phyloP scores from a whole-genome alignment of 768 basidiomycete species.

The Hericium coralloides region DNA sequence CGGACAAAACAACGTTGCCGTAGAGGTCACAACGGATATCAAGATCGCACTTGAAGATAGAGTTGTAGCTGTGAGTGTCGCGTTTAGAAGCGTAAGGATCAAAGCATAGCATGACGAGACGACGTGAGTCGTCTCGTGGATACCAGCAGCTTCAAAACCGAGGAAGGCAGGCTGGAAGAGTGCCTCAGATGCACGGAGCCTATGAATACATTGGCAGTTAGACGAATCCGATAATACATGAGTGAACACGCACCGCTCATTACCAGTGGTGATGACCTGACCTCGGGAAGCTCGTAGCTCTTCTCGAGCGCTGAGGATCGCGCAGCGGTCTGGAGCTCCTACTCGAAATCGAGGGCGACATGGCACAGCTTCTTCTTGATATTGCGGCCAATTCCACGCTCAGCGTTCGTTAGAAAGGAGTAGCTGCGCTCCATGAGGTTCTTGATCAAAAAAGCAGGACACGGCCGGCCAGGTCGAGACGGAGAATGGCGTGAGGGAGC shows the following conservation, averaged over 20 bases:
- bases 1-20: conserved; percentile 75
- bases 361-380: conserved; percentile 93
- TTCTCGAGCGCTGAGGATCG: conserved; percentile 85
- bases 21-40: conserved; percentile 75
- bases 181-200: conserved; percentile 47
- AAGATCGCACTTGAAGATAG: conserved; percentile 57
- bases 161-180: conserved; percentile 50
- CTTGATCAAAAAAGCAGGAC: conserved; percentile 82
- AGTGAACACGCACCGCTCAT: conserved; percentile 35
- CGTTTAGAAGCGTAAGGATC: background rate
- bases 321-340: conserved; percentile 83
- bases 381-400: conserved; percentile 87
- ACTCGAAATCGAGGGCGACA: conserved; percentile 88
- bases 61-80: conserved; percentile 34
- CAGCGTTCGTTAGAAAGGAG: conserved; percentile 85
- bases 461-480: conserved; percentile 86
- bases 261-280: conserved; percentile 81
- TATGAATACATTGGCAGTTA: conserved; percentile 3
- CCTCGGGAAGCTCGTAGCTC: conserved; percentile 88
- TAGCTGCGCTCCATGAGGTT: conserved; percentile 86
- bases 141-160: conserved; percentile 73
- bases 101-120: background rate
- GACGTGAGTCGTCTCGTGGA: conserved; percentile 52
- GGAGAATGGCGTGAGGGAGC: conserved; percentile 84
- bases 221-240: background rate